Base-by-base conservation (phyloP, 202 grass and related monocot genomes). In the Miscanthus sacchariflorus region DNA sequence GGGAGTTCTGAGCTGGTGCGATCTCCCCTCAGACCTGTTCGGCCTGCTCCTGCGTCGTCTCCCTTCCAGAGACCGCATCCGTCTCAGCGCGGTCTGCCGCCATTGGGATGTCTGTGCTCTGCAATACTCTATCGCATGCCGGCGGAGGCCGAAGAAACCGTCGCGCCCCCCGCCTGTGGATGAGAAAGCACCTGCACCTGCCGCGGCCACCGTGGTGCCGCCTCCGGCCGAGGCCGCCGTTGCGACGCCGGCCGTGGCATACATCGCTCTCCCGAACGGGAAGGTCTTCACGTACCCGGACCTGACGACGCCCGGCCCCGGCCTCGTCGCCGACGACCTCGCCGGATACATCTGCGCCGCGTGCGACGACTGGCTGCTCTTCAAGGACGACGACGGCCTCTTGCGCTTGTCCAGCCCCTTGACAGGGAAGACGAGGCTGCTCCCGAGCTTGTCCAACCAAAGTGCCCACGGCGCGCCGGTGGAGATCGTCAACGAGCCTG, bases 401-500 rank as follows among this genome's bases (percentile, higher is more conserved):
- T 35, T 78, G 10, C 30, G 33, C 33, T 3, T 78, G 30, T 23
- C 2, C 30, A 61, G 28, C 76, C 52, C 76, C 4, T 78, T 78
- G 33, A 78, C 18, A 3, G 76, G 52, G 10, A 40, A 40, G 76
- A 40, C 19, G 52, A 61, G 52, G 50, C 52, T 61, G 18, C 52
- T 78, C 1, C 76, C 76, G 19, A 59, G 76, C 52, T 8, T 78
- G 10, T 9, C 2, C 28, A 4, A 19, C 76, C 4, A 61, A 17
- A 17, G 50, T 7, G 13, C 4, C 12, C 27, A 27, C 13, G 24
- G 19, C 25, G 25, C 9, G 12, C 46, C 74, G 2, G 5, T 52
- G 46, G 74, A 54, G 74, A 76, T 76, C 5, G 74, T 33, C 45
- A 33, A 54, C 74, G 74, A 76, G 25, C 46, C 45, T 27, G 7